Evolutionary conservation across 2,329 filamentous ascomycete species (phyloP), one percentile per base, ranked within the genome.

Genomic region (Penicillium janthinellum): DNA sequence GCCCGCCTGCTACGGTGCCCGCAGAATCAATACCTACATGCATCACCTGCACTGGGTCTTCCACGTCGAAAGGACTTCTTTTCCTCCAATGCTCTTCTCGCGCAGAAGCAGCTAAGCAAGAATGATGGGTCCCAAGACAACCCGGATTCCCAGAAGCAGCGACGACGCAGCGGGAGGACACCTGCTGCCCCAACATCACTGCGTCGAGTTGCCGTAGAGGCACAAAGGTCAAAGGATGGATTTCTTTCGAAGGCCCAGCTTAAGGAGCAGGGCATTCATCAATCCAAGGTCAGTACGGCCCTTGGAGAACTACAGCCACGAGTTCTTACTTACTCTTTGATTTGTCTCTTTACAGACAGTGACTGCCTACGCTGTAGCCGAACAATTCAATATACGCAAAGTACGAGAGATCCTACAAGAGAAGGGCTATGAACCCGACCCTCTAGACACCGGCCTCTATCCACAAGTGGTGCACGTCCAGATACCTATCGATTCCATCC

Each of bases 131-230:
- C 61, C 5, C 59, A 61, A 17, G 66, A 68, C 20, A 41, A 55
- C 15, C 38, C 58, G 15, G 69, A 73, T 39, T 52, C 61, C 4
- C 72, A 73, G 47, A 73, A 75, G 17, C 71, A 78, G 67, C 82
- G 80, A 69, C 80, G 82, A 58, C 83, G 84, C 64, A 73, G 76
- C 6, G 70, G 74, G n/a, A 77, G 84, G 62, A 78, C 79, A 25
- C 79, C 83, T 3, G 80, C 82, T 25, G 79, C 86, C 47, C 90
- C 92, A 66, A 90, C 88, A 62, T 95, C 91, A 1, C 81, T 97
- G 35, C 87, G 94, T 57, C 86, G 92, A 59, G 92, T 96, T 12
- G 92, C 93, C 35, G 90, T 92, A 17, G 92, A 95, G 69, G 92
- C 93, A 17, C 92, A 96, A 77, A 80, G 78, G 65, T 85, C 79